Base-by-base conservation (phyloP, 768 basidiomycete genomes). In the Phanerodontia chrysosporium region DNA sequence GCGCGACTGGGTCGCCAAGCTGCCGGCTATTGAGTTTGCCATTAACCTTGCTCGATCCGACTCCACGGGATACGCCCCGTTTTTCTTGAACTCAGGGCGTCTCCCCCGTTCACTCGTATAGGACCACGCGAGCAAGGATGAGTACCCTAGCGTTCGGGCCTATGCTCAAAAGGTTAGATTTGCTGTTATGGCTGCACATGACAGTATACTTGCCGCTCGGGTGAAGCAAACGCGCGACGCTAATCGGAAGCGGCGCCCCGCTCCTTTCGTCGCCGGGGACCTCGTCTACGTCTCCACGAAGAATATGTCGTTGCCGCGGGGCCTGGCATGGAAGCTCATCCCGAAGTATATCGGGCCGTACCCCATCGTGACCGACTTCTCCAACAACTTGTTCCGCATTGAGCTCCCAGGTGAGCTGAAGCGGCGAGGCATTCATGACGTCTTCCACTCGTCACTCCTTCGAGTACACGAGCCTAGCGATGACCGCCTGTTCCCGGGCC, bases 261-360 rank as follows among this genome's bases (percentile, higher is more conserved):
- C 57, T 0, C 30, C 30, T 2, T 63, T 72, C 13, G 6, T 46
- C 4, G 58, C 25, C 1, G 74, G 74, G 0, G 63, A 68, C 8
- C 30, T 68, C 6, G 76, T 74, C 0, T 77, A 76, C 39, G 39
- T 80, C 8, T 74, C 75, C 0, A 76, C 73, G 0, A 57, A 73
- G 42, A 76, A 79, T 58, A 59, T 80, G 0, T 46, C 58, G 0
- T 28, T 76, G 12, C 76, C 71, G 2, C 73, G 72, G 32, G 71
- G 68, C 6, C 45, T 69, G 5, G 74, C 74, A 0, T n/a, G 62
- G 7, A 79, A 78, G 49, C 62, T 80, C 0, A 22, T 68, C 0
- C 78, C 74, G 0, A 73, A 72, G 32, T 78, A 60, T 55, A 66
- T 79, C 13, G 75, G 79, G 6, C 79, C 77, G 0, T 79, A 70